These are phyloP conservation scores for Plasmodium gaboni DNA, from an alignment of 169 alveolate species.

Conservation along the genomic window DNA sequence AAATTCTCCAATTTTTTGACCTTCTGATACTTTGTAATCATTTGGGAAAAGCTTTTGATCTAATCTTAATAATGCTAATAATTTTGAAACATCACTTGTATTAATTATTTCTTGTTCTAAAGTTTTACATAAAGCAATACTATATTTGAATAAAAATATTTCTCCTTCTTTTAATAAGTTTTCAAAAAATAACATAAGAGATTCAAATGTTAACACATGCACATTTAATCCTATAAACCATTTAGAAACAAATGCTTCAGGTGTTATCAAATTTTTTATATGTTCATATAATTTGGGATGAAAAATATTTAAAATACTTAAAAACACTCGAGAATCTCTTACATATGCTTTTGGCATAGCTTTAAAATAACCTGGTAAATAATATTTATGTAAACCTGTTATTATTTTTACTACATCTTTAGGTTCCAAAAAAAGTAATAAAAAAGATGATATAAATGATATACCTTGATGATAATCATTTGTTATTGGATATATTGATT, in stretches of 20 bases:
- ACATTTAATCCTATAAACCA: conserved; percentile 88
- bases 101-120: conserved; percentile 77
- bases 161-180: conserved; percentile 80
- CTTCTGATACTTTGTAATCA: conserved; percentile 75
- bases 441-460: conserved; percentile 84
- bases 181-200: conserved; percentile 79
- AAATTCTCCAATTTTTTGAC: conserved; percentile 74
- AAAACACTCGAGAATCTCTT: conserved; percentile 84
- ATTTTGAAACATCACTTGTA: conserved; percentile 79
- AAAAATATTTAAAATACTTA: conserved; percentile 79
- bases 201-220: conserved; percentile 82
- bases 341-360: conserved; percentile 85
- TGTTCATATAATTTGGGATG: conserved; percentile 78
- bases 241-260: conserved; percentile 87
- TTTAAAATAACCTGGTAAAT: conserved; percentile 85
- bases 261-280: conserved; percentile 80
- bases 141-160: conserved; percentile 81
- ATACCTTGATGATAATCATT: conserved; percentile 89
- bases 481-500: conserved; percentile 77
- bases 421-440: conserved; percentile 80
- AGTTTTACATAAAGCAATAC: conserved; percentile 80
- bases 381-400: conserved; percentile 77
- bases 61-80: conserved; percentile 80
- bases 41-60: conserved; percentile 81
- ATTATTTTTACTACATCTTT: conserved; percentile 80